A percentile compares a stretch with the other conserved stretches of the same genome.
These are phyloP conservation scores for Coriolopsis trogii DNA, from an alignment of 1,284 basidiomycete genomes.

Conservation along the genomic window DNA sequence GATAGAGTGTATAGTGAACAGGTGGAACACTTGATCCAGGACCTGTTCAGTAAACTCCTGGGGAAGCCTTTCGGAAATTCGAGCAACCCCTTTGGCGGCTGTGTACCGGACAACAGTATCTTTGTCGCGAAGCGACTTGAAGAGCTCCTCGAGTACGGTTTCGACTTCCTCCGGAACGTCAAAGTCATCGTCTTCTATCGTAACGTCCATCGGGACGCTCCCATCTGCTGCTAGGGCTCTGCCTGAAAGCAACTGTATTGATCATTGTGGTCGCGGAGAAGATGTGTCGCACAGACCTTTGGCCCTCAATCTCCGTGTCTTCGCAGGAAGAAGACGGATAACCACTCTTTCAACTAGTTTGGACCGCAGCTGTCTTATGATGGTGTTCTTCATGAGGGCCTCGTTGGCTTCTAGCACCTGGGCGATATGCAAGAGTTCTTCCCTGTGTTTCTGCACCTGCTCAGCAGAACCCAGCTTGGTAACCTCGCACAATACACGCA, in stretches of 20 bases:
- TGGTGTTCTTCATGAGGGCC: constrained; percentile 54
- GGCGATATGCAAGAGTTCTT: constrained; percentile 48
- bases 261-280: not conserved
- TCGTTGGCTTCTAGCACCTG: constrained; percentile 43
- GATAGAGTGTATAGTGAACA: constrained; percentile 70
- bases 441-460: constrained; percentile 48
- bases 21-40: constrained; percentile 73
- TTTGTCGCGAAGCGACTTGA: constrained; percentile 85
- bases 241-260: too few relatives aligned
- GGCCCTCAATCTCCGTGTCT: constrained; percentile 36
- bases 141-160: constrained; percentile 71
- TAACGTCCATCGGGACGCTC: too few relatives aligned
- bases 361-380: constrained; percentile 66
- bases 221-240: too few relatives aligned
- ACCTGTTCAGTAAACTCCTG: constrained; percentile 78
- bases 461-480: constrained; percentile 66
- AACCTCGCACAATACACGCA: constrained; percentile 78
- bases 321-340: constrained; percentile 63
- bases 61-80: constrained; percentile 84
- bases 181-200: constrained; percentile 46
- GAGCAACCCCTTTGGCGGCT: constrained; percentile 90
- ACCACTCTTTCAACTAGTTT: constrained; percentile 70
- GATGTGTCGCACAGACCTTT: constrained; percentile 40
- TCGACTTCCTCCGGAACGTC: constrained; percentile 87
- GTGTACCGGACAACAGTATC: constrained; percentile 97